Percentiles rank a stretch among this genome's conserved stretches.
Evolutionary conservation across 2,329 filamentous ascomycete genomes (phyloP).

Genomic region (Trichoderma hamatum): DNA sequence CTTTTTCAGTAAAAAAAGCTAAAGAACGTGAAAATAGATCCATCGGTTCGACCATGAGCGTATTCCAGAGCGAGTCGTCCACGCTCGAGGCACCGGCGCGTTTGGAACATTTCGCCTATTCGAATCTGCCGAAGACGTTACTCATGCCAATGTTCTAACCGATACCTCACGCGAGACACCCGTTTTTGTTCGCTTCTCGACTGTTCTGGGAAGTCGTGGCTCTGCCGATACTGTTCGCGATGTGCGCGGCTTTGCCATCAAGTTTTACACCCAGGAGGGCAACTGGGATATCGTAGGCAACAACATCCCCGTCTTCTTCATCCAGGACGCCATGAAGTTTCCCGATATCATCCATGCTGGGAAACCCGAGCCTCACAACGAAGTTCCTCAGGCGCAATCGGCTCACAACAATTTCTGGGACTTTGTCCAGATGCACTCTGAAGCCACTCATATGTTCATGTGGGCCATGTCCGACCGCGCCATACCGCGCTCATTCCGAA

Average conservation of each 20-base stretch:
- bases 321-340: conserved; percentile 68
- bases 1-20: not conserved
- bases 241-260: conserved; percentile 71
- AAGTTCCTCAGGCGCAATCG: conserved; percentile 70
- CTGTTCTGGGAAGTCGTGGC: conserved; percentile 73
- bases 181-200: conserved; percentile 66
- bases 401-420: conserved; percentile 81
- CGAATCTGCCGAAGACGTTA: conserved; percentile 68
- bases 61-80: conserved; percentile 67
- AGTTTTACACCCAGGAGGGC: conserved; percentile 69
- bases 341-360: conserved; percentile 67
- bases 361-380: conserved; percentile 65
- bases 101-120: conserved; percentile 72
- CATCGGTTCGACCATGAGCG: conserved; percentile 70
- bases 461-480: conserved; percentile 77
- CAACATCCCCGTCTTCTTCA: conserved; percentile 71
- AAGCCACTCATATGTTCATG: conserved; percentile 78
- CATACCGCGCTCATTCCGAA: conserved; percentile 74
- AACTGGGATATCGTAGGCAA: conserved; percentile 71
- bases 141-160: conserved; percentile 64
- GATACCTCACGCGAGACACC: conserved; percentile 56
- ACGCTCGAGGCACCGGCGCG: conserved; percentile 70
- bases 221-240: conserved; percentile 83
- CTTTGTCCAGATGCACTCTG: conserved; percentile 64
- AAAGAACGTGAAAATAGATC: conserved; percentile 45